A percentile compares a stretch with the other conserved stretches of the same genome.
Evolutionary conservation across 2,329 filamentous ascomycete species (phyloP).

Genomic region (Stylonectria norvegica): DNA sequence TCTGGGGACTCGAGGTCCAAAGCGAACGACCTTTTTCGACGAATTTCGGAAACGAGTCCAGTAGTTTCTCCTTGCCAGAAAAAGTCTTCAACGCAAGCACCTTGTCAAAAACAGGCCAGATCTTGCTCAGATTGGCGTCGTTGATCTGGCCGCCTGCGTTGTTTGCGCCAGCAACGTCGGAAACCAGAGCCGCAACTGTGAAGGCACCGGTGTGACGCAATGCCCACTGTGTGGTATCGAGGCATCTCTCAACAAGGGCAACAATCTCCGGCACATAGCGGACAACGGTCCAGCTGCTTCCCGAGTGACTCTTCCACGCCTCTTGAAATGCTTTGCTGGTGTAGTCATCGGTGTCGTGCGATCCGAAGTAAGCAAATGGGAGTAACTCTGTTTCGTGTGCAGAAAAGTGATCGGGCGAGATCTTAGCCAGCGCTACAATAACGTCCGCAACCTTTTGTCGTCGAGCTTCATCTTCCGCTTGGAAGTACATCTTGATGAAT

Average conservation of each 20-base stretch:
- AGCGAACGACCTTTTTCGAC: constrained; percentile 60
- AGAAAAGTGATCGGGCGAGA: constrained; percentile 85
- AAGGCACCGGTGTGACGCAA: constrained; percentile 86
- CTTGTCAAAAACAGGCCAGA: constrained; percentile 85
- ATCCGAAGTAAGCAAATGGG: constrained; percentile 83
- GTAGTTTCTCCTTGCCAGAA: constrained; percentile 81
- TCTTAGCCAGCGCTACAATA: constrained; percentile 77
- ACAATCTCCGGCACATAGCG: constrained; percentile 84
- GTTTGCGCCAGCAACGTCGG: constrained; percentile 59
- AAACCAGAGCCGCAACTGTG: constrained; percentile 70
- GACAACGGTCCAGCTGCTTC: constrained; percentile 74
- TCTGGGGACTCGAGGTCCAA: constrained; percentile 48
- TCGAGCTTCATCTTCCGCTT: constrained; percentile 71
- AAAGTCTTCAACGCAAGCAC: constrained; percentile 87
- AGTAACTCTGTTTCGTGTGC: constrained; percentile 70
- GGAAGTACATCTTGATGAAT: constrained; percentile 71
- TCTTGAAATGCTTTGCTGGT: constrained; percentile 76
- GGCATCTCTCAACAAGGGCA: constrained; percentile 59
- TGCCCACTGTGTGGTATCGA: constrained; percentile 82
- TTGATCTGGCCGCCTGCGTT: constrained; percentile 58
- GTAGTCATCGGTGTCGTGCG: constrained; percentile 79
- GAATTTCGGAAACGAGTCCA: constrained; percentile 77
- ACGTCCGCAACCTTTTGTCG: constrained; percentile 78
- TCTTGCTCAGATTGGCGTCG: constrained; percentile 53
- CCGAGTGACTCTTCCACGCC: constrained; percentile 88